Conservation (phyloP, 2,329 filamentous ascomycete species). For the Pseudohalonectria lignicola region DNA sequence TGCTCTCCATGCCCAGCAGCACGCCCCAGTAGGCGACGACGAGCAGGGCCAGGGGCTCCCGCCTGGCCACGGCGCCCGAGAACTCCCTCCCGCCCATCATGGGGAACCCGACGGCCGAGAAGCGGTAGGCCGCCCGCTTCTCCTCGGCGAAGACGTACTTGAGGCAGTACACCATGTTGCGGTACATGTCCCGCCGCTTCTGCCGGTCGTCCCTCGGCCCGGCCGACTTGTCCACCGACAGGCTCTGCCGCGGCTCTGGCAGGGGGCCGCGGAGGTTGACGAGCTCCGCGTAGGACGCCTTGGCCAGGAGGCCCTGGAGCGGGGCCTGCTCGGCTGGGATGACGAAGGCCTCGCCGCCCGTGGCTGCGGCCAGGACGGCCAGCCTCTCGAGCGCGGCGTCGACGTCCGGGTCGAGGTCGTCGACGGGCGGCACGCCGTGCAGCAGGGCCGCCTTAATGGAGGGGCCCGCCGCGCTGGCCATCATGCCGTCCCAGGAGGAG, state of each 20-base stretch:
- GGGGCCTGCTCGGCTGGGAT: not conserved
- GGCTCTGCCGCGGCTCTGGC: not conserved
- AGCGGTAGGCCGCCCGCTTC: slow-evolving; percentile 1
- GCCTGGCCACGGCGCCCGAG: not conserved
- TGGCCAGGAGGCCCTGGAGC: not conserved
- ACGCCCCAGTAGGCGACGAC: slow-evolving; percentile 2
- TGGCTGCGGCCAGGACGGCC: slow-evolving; percentile 1
- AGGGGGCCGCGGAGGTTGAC: not conserved
- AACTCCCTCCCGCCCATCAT: slow-evolving; percentile 2
- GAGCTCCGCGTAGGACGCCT: not conserved
- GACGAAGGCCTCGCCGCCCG: not conserved
- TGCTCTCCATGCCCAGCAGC: slow-evolving; percentile 2
- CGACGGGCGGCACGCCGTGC: slow-evolving; percentile 1
- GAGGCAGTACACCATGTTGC: slow-evolving; percentile 3
- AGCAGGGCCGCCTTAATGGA: slow-evolving; percentile 1
- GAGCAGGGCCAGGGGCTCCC: slow-evolving; percentile 3
- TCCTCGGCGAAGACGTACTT: slow-evolving; percentile 2
- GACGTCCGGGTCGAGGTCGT: not conserved
- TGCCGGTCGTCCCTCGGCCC: not conserved
- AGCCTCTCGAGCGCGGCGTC: slow-evolving; percentile 1
- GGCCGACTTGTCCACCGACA: not conserved
- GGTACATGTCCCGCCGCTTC: slow-evolving; percentile 3
- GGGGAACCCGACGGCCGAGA: slow-evolving; percentile 1
- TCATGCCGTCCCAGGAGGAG: not conserved
- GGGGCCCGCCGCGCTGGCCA: not conserved